Conservation (phyloP, 495 filamentous ascomycete genomes). For the Rhypophila decipiens region DNA sequence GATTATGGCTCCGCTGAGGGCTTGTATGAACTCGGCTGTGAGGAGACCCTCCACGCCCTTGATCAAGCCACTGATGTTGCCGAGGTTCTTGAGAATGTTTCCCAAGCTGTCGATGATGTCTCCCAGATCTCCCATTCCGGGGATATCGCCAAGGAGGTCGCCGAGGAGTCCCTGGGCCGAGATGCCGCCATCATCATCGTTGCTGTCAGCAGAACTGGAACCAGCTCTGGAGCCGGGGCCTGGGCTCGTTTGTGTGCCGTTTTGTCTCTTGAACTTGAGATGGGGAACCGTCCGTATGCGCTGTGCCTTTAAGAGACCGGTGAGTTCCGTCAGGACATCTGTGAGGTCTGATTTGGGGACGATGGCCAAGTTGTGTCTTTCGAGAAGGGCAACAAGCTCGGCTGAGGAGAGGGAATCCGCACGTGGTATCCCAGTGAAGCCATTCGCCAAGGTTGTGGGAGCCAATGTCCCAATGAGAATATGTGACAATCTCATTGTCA, state of each 20-base stretch:
- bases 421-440: not conserved
- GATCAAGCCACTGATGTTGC: constrained; percentile 17
- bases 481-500: constrained; percentile 9
- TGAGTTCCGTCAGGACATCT: constrained; percentile 31
- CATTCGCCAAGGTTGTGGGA: no score
- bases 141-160: constrained; percentile 10
- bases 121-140: constrained; percentile 19
- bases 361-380: constrained; percentile 29
- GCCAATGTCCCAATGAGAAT: constrained; percentile 2
- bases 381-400: constrained; percentile 12
- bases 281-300: constrained; percentile 16
- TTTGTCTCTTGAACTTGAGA: constrained; percentile 17
- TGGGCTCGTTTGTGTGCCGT: constrained; percentile 9
- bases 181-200: not conserved
- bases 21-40: constrained; percentile 25
- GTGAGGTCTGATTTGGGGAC: constrained; percentile 31
- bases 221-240: not conserved
- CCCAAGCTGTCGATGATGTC: constrained; percentile 12
- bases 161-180: not conserved
- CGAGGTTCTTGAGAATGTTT: constrained; percentile 17
- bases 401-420: constrained; percentile 1
- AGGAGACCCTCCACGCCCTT: constrained; percentile 19
- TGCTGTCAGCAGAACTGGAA: not conserved
- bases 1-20: constrained; percentile 26
- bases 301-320: constrained; percentile 24